These are phyloP conservation scores for Leersia perrieri DNA, from an alignment of 176 grass and related monocot genomes.

Conservation along the genomic window DNA sequence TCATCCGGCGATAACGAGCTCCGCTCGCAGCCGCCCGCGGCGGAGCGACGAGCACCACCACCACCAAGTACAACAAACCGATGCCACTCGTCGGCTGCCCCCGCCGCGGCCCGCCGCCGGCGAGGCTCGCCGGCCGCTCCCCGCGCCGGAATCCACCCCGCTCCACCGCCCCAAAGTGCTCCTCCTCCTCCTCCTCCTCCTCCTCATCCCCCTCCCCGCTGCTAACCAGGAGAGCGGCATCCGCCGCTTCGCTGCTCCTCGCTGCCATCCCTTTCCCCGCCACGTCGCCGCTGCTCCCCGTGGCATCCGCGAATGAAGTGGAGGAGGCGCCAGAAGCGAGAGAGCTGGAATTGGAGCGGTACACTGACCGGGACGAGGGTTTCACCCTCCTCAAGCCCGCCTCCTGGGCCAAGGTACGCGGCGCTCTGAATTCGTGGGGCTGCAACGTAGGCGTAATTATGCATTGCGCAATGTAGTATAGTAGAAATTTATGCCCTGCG, in stretches of 20 bases:
- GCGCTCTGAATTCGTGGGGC: neutral
- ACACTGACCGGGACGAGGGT: constrained; percentile 57
- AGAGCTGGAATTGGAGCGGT: constrained; percentile 46
- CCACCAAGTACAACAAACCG: neutral
- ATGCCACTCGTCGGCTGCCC: constrained; percentile 43
- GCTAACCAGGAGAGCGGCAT: constrained; percentile 37
- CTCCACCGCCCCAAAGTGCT: neutral
- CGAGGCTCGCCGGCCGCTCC: constrained; percentile 19
- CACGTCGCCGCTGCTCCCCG: constrained; percentile 6
- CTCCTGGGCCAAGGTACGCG: constrained; percentile 74
- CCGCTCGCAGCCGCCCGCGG: too few species aligned
- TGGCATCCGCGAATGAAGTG: constrained; percentile 36
- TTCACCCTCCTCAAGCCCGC: constrained; percentile 76
- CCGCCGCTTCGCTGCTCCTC: constrained; percentile 39
- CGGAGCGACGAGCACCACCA: neutral
- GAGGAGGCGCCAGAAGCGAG: neutral
- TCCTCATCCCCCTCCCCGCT: neutral
- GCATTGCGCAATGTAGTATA: neutral
- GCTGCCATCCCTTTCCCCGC: constrained; percentile 32
- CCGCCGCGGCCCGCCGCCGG: constrained; percentile 42
- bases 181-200: neutral
- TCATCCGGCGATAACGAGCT: neutral
- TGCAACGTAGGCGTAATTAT: neutral
- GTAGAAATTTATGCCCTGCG: neutral
- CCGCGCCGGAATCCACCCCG: constrained; percentile 8